A percentile compares a stretch with the other conserved stretches of the same genome.
phyloP scores from a whole-genome alignment of 495 filamentous ascomycete species.

The Aspergillus taichungensis region DNA sequence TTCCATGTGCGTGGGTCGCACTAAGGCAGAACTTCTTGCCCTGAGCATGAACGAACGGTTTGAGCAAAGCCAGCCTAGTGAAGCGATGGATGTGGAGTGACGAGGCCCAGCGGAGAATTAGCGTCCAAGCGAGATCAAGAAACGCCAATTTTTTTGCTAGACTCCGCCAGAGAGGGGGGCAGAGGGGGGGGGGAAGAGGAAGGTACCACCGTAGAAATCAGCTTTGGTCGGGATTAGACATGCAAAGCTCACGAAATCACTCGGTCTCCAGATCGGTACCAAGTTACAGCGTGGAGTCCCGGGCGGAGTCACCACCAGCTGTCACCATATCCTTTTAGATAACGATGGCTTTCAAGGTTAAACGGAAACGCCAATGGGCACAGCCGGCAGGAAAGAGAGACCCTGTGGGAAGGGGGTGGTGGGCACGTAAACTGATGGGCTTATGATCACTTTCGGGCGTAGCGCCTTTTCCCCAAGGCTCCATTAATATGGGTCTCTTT shows the following conservation, averaged over 20 bases:
- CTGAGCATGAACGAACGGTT: neutral
- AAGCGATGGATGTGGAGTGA: constrained; percentile 7
- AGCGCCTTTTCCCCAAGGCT: constrained; percentile 9
- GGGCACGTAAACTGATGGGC: neutral
- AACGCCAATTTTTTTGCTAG: neutral
- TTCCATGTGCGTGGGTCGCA: constrained; percentile 17
- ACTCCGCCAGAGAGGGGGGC: neutral
- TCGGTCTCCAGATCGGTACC: constrained; percentile 3
- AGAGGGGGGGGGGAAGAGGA: constrained; percentile 1
- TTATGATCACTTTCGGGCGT: neutral
- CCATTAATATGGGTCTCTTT: constrained; percentile 18
- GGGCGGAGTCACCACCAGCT: neutral
- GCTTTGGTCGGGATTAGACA: neutral
- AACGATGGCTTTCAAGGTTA: neutral
- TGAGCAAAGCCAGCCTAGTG: constrained; percentile 5
- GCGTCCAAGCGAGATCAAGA: constrained; percentile 7
- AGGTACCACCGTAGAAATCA: constrained; percentile 1
- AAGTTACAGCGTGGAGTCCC: constrained; percentile 1
- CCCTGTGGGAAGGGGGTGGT: neutral
- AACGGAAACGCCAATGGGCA: constrained; percentile 6
- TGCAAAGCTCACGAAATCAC: neutral
- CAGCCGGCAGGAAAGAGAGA: neutral
- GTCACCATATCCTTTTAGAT: neutral
- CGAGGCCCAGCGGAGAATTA: constrained; percentile 2
- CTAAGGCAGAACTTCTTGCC: constrained; percentile 9